Evolutionary conservation across 2,329 filamentous ascomycete species (phyloP), one percentile per base, ranked within the genome.

Genomic region (Aureobasidium sp.): DNA sequence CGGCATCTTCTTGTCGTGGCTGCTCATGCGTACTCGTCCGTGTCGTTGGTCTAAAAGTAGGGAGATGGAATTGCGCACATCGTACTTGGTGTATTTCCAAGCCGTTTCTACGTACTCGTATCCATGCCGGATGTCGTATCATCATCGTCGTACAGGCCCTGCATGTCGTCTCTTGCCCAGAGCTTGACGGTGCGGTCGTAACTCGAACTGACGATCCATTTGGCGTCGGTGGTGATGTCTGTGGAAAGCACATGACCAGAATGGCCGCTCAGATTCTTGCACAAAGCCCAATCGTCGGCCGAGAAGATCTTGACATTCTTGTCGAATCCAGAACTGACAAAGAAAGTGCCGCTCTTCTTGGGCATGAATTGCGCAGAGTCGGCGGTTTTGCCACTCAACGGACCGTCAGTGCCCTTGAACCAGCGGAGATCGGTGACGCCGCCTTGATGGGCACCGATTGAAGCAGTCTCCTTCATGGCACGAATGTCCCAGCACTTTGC

Each of bases 401-500:
- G 81, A 47, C 88, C 86, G 65, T 95, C 90, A 2, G 80, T 73
- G 2, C 93, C 91, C 68, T 93, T 94, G 73, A 86, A 97, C 89
- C 93, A 97, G 58, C 90, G 79, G 58, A 98, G 72, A 68, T 98
- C 93, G 1, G 90, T 93, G 6, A 98, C 90, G 29, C 93, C 86
- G 59, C 89, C 91, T 45, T 82, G 85, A 68, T 98, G 93, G 6
- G 93, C 91, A 44, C 91, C 93, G 41, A 98, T 86, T 16, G 86
- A 88, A 11, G 88, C 91, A 0, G 81, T 85, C 58, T 84, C 84
- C 61, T 86, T 81, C 44, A 97, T 90, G 63, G 93, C 91, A 40
- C 93, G 83, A 49, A 98, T 78, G 66, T 98, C 93, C 93, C 93
- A 98, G 71, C 91, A 96, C 70, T 96, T 97, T 64, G 95, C 84